Conservation (phyloP, 1,139 yeast species). For the Ashbya aceris region DNA sequence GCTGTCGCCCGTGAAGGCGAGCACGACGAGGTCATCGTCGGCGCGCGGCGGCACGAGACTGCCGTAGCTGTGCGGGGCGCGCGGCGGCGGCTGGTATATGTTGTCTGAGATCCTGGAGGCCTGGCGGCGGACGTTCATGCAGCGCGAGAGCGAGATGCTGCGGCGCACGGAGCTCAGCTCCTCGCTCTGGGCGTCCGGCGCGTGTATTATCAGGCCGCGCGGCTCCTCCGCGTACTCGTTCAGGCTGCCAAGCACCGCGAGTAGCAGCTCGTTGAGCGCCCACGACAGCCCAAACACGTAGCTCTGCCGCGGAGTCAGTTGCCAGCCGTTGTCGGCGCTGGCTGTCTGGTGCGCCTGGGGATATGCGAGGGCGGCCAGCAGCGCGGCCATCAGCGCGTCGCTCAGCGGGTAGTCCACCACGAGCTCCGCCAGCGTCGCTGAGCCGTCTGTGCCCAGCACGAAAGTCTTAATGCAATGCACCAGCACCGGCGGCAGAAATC, state of each 20-base stretch:
- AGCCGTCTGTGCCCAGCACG: constrained; percentile 18
- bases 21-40: constrained; percentile 8
- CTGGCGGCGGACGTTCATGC: constrained; percentile 23
- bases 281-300: constrained; percentile 29
- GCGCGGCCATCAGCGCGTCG: constrained; percentile 27
- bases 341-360: constrained; percentile 26
- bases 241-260: constrained; percentile 21
- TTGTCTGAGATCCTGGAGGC: constrained; percentile 28
- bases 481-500: constrained; percentile 28
- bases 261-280: constrained; percentile 26
- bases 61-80: background rate
- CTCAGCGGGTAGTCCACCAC: constrained; percentile 25
- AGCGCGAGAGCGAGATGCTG: constrained; percentile 25
- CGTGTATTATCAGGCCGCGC: background rate
- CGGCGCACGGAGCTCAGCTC: constrained; percentile 11
- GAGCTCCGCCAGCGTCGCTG: constrained; percentile 14
- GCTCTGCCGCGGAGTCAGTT: constrained; percentile 29
- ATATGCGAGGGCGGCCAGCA: constrained; percentile 28
- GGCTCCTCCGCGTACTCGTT: constrained; percentile 23
- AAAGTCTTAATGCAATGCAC: constrained; percentile 24
- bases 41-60: background rate
- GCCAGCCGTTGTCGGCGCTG: constrained; percentile 18
- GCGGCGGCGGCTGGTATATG: constrained; percentile 17
- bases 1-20: constrained; percentile 10
- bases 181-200: constrained; percentile 2